Percentiles rank a stretch among this genome's conserved stretches.
Conservation (phyloP, 2,329 filamentous ascomycete genomes). For the Triangularia verruculosa region DNA sequence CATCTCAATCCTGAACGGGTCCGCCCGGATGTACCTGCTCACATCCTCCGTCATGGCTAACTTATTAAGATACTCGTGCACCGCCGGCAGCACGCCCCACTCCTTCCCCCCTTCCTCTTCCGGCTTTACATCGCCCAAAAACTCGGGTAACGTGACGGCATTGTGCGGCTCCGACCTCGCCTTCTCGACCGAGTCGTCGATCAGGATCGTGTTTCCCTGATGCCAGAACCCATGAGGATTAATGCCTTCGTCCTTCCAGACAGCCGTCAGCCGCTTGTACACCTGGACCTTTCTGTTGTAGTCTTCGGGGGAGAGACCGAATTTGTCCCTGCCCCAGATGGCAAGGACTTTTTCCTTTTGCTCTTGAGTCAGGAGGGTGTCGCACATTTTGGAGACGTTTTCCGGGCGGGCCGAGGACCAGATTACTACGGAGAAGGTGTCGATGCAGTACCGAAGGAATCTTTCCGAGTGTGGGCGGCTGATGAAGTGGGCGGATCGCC, state of each 20-base stretch:
- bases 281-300: constrained; percentile 74
- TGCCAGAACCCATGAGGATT: constrained; percentile 56
- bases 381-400: constrained; percentile 70
- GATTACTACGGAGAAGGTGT: constrained; percentile 75
- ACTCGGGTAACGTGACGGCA: constrained; percentile 77
- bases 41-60: constrained; percentile 57
- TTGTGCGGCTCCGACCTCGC: constrained; percentile 81
- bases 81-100: constrained; percentile 50
- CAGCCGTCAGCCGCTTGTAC: constrained; percentile 75
- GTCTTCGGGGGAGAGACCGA: constrained; percentile 63
- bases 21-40: constrained; percentile 55
- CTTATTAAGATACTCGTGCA: constrained; percentile 60
- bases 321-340: constrained; percentile 74
- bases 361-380: constrained; percentile 56
- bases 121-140: constrained; percentile 43
- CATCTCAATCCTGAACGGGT: constrained; percentile 46
- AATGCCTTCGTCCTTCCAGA: constrained; percentile 62
- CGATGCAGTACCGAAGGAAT: constrained; percentile 73
- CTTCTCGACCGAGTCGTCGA: constrained; percentile 84
- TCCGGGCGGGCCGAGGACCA: constrained; percentile 81
- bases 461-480: constrained; percentile 62
- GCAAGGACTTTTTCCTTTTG: constrained; percentile 58
- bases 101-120: constrained; percentile 5
- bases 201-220: constrained; percentile 82
- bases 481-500: constrained; percentile 53